These are phyloP conservation scores for Aspergillus pseudotamarii DNA, from an alignment of 2,329 filamentous ascomycete species.

Conservation along the genomic window DNA sequence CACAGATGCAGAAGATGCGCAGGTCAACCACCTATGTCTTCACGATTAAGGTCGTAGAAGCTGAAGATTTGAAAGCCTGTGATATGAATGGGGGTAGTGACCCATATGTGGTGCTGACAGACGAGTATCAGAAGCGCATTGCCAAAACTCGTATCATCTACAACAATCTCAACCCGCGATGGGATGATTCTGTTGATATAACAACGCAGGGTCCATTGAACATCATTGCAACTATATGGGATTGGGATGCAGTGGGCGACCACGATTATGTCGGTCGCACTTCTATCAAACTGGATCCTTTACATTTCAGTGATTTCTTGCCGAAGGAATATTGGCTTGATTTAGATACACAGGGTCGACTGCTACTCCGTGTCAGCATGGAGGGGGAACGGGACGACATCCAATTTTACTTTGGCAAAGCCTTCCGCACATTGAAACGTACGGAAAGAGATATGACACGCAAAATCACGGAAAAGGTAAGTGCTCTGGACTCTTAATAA, in stretches of 20 bases:
- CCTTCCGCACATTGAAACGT: constrained; percentile 90
- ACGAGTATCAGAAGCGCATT: constrained; percentile 96
- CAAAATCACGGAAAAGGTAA: constrained; percentile 94
- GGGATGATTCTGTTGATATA: constrained; percentile 97
- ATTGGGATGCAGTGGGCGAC: constrained; percentile 95
- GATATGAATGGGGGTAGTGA: constrained; percentile 93
- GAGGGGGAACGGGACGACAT: constrained; percentile 98
- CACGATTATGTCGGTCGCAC: constrained; percentile 97
- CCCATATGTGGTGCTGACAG: constrained; percentile 93
- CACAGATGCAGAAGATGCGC: constrained; percentile 66
- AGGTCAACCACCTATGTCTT: constrained; percentile 90
- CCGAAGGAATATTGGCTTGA: constrained; percentile 98
- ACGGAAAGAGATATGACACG: constrained; percentile 98
- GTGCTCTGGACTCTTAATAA: constrained; percentile 21
- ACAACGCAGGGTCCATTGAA: constrained; percentile 90
- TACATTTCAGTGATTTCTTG: constrained; percentile 93
- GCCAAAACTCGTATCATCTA: constrained; percentile 93
- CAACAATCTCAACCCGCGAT: constrained; percentile 86
- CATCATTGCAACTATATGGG: constrained; percentile 96
- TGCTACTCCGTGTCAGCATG: constrained; percentile 93
- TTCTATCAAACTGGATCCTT: constrained; percentile 96
- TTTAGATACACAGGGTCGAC: constrained; percentile 87
- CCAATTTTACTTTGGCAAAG: constrained; percentile 97
- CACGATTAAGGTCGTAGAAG: constrained; percentile 97
- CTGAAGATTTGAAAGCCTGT: constrained; percentile 96